phyloP scores from a whole-genome alignment of 148 eudicot genomes.

The Chenopodium formosanum region DNA sequence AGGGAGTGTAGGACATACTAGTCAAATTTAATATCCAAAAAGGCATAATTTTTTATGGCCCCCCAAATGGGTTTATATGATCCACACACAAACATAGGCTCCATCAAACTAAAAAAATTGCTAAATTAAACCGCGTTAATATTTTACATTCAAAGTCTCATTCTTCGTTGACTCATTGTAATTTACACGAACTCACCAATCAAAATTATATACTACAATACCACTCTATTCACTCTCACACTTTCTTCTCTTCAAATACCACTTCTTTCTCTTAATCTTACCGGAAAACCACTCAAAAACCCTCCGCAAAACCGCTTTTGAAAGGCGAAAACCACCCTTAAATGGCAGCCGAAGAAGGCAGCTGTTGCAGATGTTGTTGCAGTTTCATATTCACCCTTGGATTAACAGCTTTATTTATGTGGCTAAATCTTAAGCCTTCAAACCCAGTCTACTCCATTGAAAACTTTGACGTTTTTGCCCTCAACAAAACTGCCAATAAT shows the following conservation, averaged over 20 bases:
- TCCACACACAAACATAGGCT: background rate
- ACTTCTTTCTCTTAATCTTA: background rate
- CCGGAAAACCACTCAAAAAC: background rate
- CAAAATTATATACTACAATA: too few species aligned
- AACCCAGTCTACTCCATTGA: constrained; percentile 64
- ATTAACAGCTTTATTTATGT: constrained; percentile 58
- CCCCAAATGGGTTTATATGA: background rate
- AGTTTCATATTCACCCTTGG: constrained; percentile 54
- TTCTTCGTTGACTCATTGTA: background rate
- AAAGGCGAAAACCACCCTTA: background rate
- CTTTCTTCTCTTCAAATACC: background rate
- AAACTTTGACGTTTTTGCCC: constrained; percentile 51
- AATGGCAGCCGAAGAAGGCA: constrained; percentile 11
- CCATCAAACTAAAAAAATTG: background rate
- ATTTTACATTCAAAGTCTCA: too few species aligned
- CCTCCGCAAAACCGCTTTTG: background rate
- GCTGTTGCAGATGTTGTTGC: constrained; percentile 45
- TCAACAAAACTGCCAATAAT: constrained; percentile 47
- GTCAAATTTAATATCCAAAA: too few species aligned
- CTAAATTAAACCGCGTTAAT: background rate
- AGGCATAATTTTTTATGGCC: background rate
- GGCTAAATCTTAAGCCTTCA: constrained; percentile 55
- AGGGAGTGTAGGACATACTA: too few species aligned
- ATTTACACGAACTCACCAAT: background rate
- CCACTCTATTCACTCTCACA: too few species aligned